Conservation (phyloP, 768 basidiomycete genomes). For the Russula compacta region DNA sequence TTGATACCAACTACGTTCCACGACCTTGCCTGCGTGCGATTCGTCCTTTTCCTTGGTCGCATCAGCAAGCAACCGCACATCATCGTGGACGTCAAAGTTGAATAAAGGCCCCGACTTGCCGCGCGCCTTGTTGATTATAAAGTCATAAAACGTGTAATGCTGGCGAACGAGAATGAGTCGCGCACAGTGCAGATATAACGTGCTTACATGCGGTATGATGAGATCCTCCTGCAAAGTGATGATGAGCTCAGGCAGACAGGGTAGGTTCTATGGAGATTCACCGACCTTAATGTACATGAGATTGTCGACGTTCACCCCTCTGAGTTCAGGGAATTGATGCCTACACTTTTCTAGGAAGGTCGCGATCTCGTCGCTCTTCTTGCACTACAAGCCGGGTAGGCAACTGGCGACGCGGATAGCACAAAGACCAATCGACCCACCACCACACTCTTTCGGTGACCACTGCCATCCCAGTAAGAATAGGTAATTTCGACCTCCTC, state of each 20-base stretch:
- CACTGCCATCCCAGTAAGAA: conserved; percentile 98
- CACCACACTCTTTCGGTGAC: conserved; percentile 84
- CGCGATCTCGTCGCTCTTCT: conserved; percentile 89
- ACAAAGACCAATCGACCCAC: conserved; percentile 40
- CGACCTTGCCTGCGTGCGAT: conserved; percentile 97
- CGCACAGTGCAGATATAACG: not conserved
- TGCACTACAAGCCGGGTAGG: conserved; percentile 56
- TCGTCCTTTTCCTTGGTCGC: conserved; percentile 97
- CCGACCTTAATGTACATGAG: conserved; percentile 95
- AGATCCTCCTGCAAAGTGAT: conserved; percentile 72
- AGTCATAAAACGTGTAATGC: conserved; percentile 98
- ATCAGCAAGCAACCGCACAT: conserved; percentile 88
- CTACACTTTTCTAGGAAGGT: conserved; percentile 89
- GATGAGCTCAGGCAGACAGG: conserved; percentile 4
- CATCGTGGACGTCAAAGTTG: conserved; percentile 98
- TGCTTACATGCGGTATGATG: conserved; percentile 86
- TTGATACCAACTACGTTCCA: conserved; percentile 92
- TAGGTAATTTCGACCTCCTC: conserved; percentile 88
- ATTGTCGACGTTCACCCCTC: conserved; percentile 88
- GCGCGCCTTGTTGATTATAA: conserved; percentile 95
- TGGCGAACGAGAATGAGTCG: conserved; percentile 26
- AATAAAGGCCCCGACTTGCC: conserved; percentile 98
- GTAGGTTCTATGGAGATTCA: not conserved
- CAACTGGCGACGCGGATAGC: conserved; percentile 4
- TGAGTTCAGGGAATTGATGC: conserved; percentile 84